phyloP scores from a whole-genome alignment of 78 protist genomes.

The Isochrysis galbana region DNA sequence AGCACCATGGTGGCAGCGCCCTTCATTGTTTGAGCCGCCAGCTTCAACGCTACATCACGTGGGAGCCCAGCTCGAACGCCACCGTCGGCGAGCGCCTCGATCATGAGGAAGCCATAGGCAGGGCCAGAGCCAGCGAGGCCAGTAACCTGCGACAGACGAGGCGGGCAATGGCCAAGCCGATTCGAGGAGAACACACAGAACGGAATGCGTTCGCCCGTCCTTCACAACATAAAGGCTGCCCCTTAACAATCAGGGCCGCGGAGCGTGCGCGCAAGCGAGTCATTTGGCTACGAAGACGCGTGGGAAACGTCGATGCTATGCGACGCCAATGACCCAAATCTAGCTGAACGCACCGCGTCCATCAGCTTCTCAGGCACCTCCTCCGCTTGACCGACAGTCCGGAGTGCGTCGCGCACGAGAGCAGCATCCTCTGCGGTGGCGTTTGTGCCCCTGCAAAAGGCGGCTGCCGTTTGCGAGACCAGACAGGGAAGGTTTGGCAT shows the following conservation, averaged over 20 bases:
- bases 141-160: too few relatives aligned
- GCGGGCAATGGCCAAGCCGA: too few relatives aligned
- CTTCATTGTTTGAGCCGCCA: constrained; percentile 73
- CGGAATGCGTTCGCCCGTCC: too few relatives aligned
- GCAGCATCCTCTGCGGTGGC: constrained; percentile 27
- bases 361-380: not conserved
- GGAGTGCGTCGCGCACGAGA: not conserved
- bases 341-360: constrained; percentile 76
- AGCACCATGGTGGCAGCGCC: constrained; percentile 80
- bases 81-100: constrained; percentile 78
- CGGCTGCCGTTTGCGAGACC: constrained; percentile 48
- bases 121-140: constrained; percentile 74
- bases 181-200: too few relatives aligned
- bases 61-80: constrained; percentile 73
- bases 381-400: constrained; percentile 43
- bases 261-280: too few relatives aligned
- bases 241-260: too few relatives aligned
- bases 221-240: too few relatives aligned
- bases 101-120: constrained; percentile 68
- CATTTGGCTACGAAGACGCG: too few relatives aligned
- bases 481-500: constrained; percentile 70
- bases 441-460: not conserved
- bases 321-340: too few relatives aligned
- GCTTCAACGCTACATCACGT: constrained; percentile 25
- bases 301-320: too few relatives aligned